phyloP scores from a whole-genome alignment of 176 grass and related monocot species.

The Aegilops umbellulata region DNA sequence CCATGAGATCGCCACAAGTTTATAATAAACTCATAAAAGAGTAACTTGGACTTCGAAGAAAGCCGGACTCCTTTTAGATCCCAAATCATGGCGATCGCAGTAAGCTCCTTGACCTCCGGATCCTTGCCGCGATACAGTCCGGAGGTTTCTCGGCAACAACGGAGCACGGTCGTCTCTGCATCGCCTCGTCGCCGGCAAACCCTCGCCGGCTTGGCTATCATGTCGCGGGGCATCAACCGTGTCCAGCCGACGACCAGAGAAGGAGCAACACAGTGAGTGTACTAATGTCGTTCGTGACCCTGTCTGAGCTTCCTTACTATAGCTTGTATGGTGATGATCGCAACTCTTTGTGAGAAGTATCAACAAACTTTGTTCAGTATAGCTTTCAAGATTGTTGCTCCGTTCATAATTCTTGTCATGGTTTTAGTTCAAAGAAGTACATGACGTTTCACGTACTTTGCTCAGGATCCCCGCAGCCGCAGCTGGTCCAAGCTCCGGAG shows the following conservation, averaged over 20 bases:
- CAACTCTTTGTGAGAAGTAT: neutral
- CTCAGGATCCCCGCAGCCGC: slow-evolving; percentile 14
- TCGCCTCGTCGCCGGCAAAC: neutral
- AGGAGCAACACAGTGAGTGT: slow-evolving; percentile 9
- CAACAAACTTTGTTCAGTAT: neutral
- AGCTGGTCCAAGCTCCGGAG: neutral
- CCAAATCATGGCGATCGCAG: neutral
- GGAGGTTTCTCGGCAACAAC: neutral
- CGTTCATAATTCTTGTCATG: too few species aligned
- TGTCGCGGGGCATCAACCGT: slow-evolving; percentile 15
- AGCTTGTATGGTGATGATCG: neutral
- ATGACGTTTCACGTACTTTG: neutral
- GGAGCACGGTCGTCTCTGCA: neutral
- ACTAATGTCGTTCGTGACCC: neutral
- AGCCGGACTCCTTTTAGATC: neutral
- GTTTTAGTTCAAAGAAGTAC: too few species aligned
- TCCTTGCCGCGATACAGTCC: neutral
- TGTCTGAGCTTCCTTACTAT: neutral
- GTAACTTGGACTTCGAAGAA: slow-evolving; percentile 17
- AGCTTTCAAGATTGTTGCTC: neutral
- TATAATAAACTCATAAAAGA: neutral
- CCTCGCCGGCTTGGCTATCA: slow-evolving; percentile 1
- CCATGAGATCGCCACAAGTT: slow-evolving; percentile 10
- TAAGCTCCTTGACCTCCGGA: neutral
- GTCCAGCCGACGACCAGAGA: slow-evolving; percentile 3